Evolutionary conservation across 2,329 filamentous ascomycete genomes (phyloP).

Genomic region (Claviceps sp.): DNA sequence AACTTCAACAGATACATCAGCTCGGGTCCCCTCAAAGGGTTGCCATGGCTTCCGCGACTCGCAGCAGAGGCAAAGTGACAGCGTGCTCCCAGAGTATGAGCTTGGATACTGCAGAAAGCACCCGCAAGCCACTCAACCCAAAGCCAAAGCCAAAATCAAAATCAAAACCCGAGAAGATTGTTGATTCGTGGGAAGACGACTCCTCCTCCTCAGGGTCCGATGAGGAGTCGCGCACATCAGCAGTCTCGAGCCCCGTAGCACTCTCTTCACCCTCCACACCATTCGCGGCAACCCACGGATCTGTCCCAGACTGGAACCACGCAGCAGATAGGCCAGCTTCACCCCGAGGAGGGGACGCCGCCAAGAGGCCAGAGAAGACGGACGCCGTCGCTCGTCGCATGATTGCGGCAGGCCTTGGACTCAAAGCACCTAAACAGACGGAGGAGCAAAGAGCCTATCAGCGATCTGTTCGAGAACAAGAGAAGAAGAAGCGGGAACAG

Average conservation of each 20-base stretch:
- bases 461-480: constrained; percentile 66
- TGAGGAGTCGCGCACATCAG: constrained; percentile 14
- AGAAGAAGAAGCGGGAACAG: constrained; percentile 61
- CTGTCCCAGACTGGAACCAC: constrained; percentile 5
- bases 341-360: constrained; percentile 10
- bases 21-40: neutral
- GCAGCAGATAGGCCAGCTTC: neutral
- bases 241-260: constrained; percentile 28
- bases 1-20: neutral
- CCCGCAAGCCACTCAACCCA: constrained; percentile 5
- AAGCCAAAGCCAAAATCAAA: neutral
- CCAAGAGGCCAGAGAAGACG: constrained; percentile 68
- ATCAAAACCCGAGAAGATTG: constrained; percentile 18
- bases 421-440: constrained; percentile 66
- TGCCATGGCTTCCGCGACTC: constrained; percentile 12
- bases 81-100: constrained; percentile 20
- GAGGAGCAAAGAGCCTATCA: constrained; percentile 87
- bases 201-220: constrained; percentile 23
- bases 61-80: constrained; percentile 14
- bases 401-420: constrained; percentile 78
- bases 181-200: constrained; percentile 45
- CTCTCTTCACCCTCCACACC: constrained; percentile 53
- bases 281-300: constrained; percentile 31
- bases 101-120: constrained; percentile 12
- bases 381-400: constrained; percentile 80